Evolutionary conservation across 192 early-diverging fungal genomes (phyloP), one percentile per base, ranked within the genome.

Genomic region (Gorgonomyces haynaldii): DNA sequence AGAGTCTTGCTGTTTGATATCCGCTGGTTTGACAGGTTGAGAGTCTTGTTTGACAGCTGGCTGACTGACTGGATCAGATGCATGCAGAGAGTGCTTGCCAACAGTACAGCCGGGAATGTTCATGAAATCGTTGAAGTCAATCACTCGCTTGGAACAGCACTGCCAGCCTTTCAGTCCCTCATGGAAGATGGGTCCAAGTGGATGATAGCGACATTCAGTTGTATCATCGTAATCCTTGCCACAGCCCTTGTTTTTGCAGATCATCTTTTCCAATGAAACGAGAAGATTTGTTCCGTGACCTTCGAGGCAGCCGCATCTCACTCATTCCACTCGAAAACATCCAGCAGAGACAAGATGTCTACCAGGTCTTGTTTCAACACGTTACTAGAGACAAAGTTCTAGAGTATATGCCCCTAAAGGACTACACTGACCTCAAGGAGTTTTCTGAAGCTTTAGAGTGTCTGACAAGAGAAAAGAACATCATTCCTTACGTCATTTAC

Each of bases 81-180:
- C 57, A 21, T 63, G 53, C 1, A 62, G 39, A 25, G 61, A 64
- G 58, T 98, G 95, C 19, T 66, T 53, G 19, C 91, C 91, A 30
- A 76, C 65, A 37, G 81, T 67, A 67, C 96, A 98, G 17, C 92
- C 91, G 24, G 78, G 72, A 36, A 89, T 90, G 42, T 81, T 76
- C 41, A 94, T 62, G 66, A 98, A 98, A 30, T 89, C 89, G 64
- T 95, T 83, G 56, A 98, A 98, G 37, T 85, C 82, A 24, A 61
- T 66, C 44, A 92, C 91, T 25, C 87, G 78, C 45, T 91, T 89
- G 20, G 73, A 64, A 68, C 95, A 98, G 67, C 95, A 98, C 35
- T 80, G 80, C 90, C 91, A 98, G 34, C 90, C 88, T 67, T 70
- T 66, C 35, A 67, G 45, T 53, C 90, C 95, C 59, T 98, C 95